These are phyloP conservation scores for Jacaranda copaia DNA, from an alignment of 257 asterid genomes.

Conservation along the genomic window DNA sequence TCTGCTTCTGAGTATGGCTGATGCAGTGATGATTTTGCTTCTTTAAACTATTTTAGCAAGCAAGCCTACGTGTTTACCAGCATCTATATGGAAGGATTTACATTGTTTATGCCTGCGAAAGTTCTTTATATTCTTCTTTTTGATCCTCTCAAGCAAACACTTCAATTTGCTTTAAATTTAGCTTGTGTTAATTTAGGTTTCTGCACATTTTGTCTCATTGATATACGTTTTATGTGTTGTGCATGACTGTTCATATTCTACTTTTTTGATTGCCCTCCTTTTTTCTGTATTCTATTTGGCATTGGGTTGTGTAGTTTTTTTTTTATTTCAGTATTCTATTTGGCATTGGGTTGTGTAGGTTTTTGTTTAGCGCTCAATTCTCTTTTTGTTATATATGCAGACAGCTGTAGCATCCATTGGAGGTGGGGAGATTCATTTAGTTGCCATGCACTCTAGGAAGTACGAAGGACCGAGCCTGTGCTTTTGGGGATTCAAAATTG, in stretches of 20 bases:
- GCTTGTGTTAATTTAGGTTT: slow-evolving; percentile 12
- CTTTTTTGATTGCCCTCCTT: not conserved
- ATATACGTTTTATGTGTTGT: not conserved
- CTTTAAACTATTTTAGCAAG: not conserved
- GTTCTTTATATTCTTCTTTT: not conserved
- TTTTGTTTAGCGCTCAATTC: slow-evolving; percentile 22
- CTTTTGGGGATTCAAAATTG: slow-evolving; percentile 89
- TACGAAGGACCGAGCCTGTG: slow-evolving; percentile 67
- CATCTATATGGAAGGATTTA: not conserved
- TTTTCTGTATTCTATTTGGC: slow-evolving; percentile 8
- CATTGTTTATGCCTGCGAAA: slow-evolving; percentile 9
- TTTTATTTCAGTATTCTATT: slow-evolving; percentile 5
- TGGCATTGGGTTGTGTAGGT: not conserved
- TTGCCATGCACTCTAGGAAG: slow-evolving; percentile 90
- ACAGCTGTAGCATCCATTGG: slow-evolving; percentile 82
- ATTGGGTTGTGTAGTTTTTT: not conserved
- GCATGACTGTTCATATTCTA: slow-evolving; percentile 3
- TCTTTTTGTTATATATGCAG: slow-evolving; percentile 49
- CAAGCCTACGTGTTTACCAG: not conserved
- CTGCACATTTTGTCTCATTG: slow-evolving; percentile 17
- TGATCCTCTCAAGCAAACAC: not conserved
- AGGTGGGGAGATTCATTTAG: slow-evolving; percentile 84
- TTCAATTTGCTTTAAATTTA: not conserved
- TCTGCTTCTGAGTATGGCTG: slow-evolving; percentile 15
- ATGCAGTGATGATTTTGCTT: slow-evolving; percentile 1